Percentiles rank a stretch among this genome's conserved stretches.
These are phyloP conservation scores for Heterococcus sp. DNA, from an alignment of 108 stramenopile genomes.

Conservation along the genomic window DNA sequence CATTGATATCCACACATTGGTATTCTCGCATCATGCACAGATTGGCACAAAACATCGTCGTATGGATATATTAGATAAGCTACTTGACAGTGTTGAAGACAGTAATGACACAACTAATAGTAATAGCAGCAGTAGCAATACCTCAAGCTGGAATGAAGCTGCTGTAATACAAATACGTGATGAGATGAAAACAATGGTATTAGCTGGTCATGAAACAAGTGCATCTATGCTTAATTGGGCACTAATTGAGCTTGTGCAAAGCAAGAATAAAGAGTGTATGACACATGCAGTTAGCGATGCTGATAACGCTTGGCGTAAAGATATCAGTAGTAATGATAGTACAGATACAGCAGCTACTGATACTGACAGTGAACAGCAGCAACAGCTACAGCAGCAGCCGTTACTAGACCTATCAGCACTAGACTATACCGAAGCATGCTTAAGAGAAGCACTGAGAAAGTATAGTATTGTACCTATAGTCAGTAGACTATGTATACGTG, in stretches of 20 bases:
- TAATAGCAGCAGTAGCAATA: no score
- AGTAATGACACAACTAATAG: no score
- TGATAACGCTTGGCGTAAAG: background rate
- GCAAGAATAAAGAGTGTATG: background rate
- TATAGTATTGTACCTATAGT: constrained; percentile 18
- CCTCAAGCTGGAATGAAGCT: no score
- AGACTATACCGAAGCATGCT: constrained; percentile 45
- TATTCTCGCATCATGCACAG: no score
- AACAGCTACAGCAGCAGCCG: background rate
- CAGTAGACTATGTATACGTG: background rate
- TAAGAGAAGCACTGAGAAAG: constrained; percentile 55
- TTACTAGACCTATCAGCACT: background rate
- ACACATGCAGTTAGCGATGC: background rate
- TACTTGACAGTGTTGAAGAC: no score
- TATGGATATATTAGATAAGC: constrained; percentile 24
- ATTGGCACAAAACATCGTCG: no score
- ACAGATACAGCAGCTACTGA: background rate
- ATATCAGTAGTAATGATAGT: background rate
- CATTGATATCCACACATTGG: no score
- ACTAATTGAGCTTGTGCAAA: constrained; percentile 42
- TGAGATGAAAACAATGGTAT: constrained; percentile 59
- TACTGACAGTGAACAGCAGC: background rate
- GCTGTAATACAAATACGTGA: constrained; percentile 40
- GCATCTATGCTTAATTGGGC: constrained; percentile 62
- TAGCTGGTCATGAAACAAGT: constrained; percentile 60